Evolutionary conservation across 495 filamentous ascomycete genomes (phyloP), one percentile per base, ranked within the genome.

Genomic region (Trypethelium eluteriae): DNA sequence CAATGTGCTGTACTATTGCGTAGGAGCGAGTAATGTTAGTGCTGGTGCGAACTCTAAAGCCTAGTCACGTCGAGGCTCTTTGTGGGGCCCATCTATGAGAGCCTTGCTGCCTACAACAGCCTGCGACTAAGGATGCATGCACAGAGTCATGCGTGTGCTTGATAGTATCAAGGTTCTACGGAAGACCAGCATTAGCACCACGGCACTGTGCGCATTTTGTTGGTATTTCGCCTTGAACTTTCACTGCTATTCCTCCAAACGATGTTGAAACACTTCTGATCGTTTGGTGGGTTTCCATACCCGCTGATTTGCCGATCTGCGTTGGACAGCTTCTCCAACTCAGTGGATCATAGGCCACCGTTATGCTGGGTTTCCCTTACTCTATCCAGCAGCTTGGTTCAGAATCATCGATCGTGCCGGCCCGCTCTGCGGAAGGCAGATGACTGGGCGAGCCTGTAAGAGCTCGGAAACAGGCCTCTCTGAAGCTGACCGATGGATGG

Each of bases 301-400:
- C 25, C 25, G 25, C 25, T 25, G 25, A 25, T 25, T 25, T 25
- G 25, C 25, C 25, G 25, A 25, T 25, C 25, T 25, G 25, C 25
- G 25, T 1, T 25, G 25, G 7, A 5, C 7, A 18, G 32, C 53
- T 59, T 36, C 11, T 32, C 53, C 53, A 36, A 4, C 53, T 7
- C 25, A 59, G 53, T 59, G 53, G 53, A 59, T 59, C 53, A 59
- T 25, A 25, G 25, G 25, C 25, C 53, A 59, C 53, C 53, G 53
- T 32, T 59, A 34, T 18, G 32, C 6, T 14, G 53, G 53, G 53
- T 5, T 59, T 32, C 7, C 7, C 34, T 7, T 32, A 2, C 53
- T 59, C 2, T 44, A 5, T 59, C 53, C 53, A 59, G n/a, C 53
- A 36, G 7, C 18, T 53, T 53, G 49, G 49, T 11, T 25, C 12